These are phyloP conservation scores for Atkinsonella hypoxylon DNA, from an alignment of 2,329 filamentous ascomycete genomes.

Conservation along the genomic window DNA sequence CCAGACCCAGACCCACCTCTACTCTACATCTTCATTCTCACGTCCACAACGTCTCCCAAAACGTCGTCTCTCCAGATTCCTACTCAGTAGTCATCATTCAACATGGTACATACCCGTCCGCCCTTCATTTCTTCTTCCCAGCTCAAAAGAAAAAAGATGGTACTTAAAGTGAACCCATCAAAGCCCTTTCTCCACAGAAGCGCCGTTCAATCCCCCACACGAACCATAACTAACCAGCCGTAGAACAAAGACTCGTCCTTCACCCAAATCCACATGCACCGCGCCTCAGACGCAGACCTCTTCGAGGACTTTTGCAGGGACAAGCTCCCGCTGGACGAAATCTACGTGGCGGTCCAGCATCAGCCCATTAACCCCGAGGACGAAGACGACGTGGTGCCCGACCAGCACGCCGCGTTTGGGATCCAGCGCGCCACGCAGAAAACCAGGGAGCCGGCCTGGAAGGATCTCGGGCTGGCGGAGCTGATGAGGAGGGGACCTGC, in stretches of 20 bases:
- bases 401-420: conserved; percentile 79
- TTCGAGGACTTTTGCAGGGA: conserved; percentile 67
- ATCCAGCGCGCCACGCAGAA: conserved; percentile 71
- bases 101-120: neutral
- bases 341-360: conserved; percentile 68
- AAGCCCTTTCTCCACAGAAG: too few species aligned
- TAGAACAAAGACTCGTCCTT: conserved; percentile 63
- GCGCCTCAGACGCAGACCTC: conserved; percentile 60
- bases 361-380: conserved; percentile 80
- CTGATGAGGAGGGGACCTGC: conserved; percentile 54
- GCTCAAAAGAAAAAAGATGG: too few species aligned
- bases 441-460: conserved; percentile 61
- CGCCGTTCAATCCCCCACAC: too few species aligned
- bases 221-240: neutral
- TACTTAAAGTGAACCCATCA: too few species aligned
- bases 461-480: conserved; percentile 60
- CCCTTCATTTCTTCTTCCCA: too few species aligned
- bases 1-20: too few species aligned
- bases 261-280: conserved; percentile 66
- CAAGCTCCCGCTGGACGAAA: conserved; percentile 62
- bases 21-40: neutral
- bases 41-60: neutral
- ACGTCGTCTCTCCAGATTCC: neutral
- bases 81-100: neutral
- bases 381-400: conserved; percentile 78